Base-by-base conservation (phyloP, 2,329 filamentous ascomycete species). In the Penicillium olsonii region DNA sequence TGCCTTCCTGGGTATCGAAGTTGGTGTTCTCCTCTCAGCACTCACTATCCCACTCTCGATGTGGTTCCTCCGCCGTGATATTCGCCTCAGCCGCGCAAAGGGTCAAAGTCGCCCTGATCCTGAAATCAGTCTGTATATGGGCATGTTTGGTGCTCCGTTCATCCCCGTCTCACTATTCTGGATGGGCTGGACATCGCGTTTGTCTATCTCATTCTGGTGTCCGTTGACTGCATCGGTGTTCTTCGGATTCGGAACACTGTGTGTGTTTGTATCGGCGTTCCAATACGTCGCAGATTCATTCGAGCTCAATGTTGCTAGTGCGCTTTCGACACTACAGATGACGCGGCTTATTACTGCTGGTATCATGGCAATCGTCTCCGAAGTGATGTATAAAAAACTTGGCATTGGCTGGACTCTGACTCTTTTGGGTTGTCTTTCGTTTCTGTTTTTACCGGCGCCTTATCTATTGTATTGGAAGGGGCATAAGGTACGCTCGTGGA, bases 261-360 rank as follows among this genome's bases (percentile, higher is more conserved):
- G 72, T 33, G 67, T 80, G 3, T 80, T 79, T 59, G 75, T 80
- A 48, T 73, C 70, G 45, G 73, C 67, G 40, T 80, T 80, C 43
- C 73, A 78, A 63, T 84, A 83, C 59, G 77, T 84, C 48, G 82
- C 83, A 39, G 80, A 83, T 53, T 72, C 70, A 14, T 84, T 82
- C 51, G 77, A 79, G 39, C 68, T 69, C 1, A 79, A 79, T 50
- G 73, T 78, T 0, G 79, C 78, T 2, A 72, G 66, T 15, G 77
- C 76, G 0, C 62, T 79, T 17, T 72, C 74, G 0, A 60, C 70
- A 29, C 60, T 73, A 6, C 74, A 74, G 0, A 57, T 76, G 19
- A 63, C 66, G 5, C 68, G 76, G 5, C 75, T 75, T 52, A 50
- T 69, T 15, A 55, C 61, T 14, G 64, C 68, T 1, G 71, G 73